phyloP scores from a whole-genome alignment of 2,329 filamentous ascomycete species.

The Cryphonectria carpinicola region DNA sequence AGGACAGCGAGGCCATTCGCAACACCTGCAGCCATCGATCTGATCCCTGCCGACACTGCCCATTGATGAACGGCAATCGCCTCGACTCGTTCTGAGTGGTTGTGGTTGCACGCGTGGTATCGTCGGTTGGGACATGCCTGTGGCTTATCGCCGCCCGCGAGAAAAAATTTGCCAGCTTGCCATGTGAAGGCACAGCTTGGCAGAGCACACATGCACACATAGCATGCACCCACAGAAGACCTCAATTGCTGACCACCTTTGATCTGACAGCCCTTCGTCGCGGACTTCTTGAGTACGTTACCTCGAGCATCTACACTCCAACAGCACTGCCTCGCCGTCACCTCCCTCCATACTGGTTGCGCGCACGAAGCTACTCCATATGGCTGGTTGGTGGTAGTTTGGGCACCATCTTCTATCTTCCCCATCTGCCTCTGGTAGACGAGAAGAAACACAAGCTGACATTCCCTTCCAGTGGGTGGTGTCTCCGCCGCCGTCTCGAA shows the following conservation, averaged over 20 bases:
- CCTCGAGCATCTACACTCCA: constrained; percentile 9
- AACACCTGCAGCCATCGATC: constrained; percentile 16
- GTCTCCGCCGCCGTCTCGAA: constrained; percentile 99
- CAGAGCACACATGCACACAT: constrained; percentile 31
- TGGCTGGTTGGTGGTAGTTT: constrained; percentile 3
- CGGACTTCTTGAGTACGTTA: constrained; percentile 97
- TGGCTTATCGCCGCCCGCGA: constrained; percentile 23
- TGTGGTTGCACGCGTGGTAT: constrained; percentile 9
- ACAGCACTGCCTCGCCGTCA: neutral
- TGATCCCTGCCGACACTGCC: neutral
- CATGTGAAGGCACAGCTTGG: constrained; percentile 25
- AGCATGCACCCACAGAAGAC: constrained; percentile 3
- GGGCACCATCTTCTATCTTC: neutral
- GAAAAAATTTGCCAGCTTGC: constrained; percentile 26
- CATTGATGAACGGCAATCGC: constrained; percentile 12
- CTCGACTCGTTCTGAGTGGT: constrained; percentile 17
- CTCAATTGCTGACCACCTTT: constrained; percentile 23
- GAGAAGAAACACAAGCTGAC: constrained; percentile 24
- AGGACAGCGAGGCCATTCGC: constrained; percentile 3
- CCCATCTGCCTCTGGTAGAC: neutral
- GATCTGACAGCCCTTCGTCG: constrained; percentile 77
- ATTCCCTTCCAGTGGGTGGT: constrained; percentile 83
- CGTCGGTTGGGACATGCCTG: constrained; percentile 3
- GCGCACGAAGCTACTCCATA: constrained; percentile 4
- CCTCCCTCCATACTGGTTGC: neutral